Base-by-base conservation (phyloP, 2,329 filamentous ascomycete genomes). In the Elsinoe perseae region DNA sequence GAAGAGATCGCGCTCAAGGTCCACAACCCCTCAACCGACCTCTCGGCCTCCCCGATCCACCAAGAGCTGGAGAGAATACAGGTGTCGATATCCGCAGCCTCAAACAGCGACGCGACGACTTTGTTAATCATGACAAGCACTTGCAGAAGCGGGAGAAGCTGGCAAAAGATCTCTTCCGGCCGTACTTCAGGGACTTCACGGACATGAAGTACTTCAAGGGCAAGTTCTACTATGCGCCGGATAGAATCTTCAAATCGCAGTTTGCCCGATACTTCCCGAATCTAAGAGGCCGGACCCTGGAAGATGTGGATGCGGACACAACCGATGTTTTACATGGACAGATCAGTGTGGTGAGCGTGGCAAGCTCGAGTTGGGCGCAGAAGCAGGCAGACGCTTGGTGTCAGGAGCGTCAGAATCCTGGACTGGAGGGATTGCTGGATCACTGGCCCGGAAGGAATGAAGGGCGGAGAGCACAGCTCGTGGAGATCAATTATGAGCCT, bases 181-280 rank as follows among this genome's bases (percentile, higher is more conserved):
- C 92, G 1, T 98, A 98, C 73, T 98, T 95, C 75, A 87, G 90
- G 70, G 92, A 98, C 77, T 96, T 90, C 87, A 82, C 82, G 58
- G 93, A 95, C 72, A 81, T 96, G 71, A 78, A 85, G 62, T 85
- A 93, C 62, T 73, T 79, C 73, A 83, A 90, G 64, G 93, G 93
- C 66, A 98, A 98, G 73, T 89, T 89, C 21, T 98, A 96, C 73
- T 76, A 92, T 53, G 84, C 89, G 18, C 92, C 92, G 34, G 82
- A 87, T 3, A 79, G 86, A n/a, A 79, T 92, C 50, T 97, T 97
- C 78, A 86, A 84, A 66, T 80, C 80, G 61, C 88, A 95, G 36
- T 80, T 84, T 53, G 86, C 92, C 4, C 80, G 96, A 61, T 97
- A 87, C 77, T 96, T 98, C 74, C 93, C 93, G 44, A 98, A 98